Evolutionary conservation across 257 asterid genomes (phyloP), one percentile per base, ranked within the genome.

Genomic region (Anisodus acutangulus): DNA sequence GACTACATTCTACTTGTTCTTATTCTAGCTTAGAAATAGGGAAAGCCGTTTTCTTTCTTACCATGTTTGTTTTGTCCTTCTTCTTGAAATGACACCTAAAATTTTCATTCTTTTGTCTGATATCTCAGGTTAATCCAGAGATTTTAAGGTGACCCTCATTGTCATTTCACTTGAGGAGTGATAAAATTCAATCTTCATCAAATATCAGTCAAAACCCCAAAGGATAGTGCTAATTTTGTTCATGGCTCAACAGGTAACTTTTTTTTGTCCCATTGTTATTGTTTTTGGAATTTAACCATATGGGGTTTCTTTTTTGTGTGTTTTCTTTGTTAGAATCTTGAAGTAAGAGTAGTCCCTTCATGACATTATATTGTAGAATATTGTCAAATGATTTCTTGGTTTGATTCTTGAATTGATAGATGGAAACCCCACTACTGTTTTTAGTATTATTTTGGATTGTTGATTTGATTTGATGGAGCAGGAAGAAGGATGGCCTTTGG

Each of bases 401-500:
- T 22, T 22, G 81, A 76, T 66, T 41, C 13, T 84, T 79, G 49
- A 53, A 19, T 8, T 47, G 69, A 84, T 84, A 49, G 80, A 67
- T 84, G 39, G 37, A 62, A 31, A 35, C 72, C 83, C 63, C 5
- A 81, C 71, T 72, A 66, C 35, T 69, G 41, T 60, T 74, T 6
- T 69, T 79, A 31, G 35, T 60, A 79, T 70, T 64, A 45, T 51
- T 80, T 72, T 74, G 80, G 62, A 76, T 53, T 0, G 0, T 51
- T 53, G 82, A 53, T 78, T 31, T 83, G 90, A 89, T 89, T 62
- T 85, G 84, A 81, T 82, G 79, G 63, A 85, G 85, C 88, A 90
- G 93, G 91, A 89, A 89, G 93, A 87, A 83, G 93, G 91, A 17
- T 90, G 93, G 93, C 92, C 92, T 17, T 86, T 90, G 71, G 93